A percentile compares a stretch with the other conserved stretches of the same genome.
Conservation (phyloP, 1,284 basidiomycete genomes). For the Termitomyces sp. region DNA sequence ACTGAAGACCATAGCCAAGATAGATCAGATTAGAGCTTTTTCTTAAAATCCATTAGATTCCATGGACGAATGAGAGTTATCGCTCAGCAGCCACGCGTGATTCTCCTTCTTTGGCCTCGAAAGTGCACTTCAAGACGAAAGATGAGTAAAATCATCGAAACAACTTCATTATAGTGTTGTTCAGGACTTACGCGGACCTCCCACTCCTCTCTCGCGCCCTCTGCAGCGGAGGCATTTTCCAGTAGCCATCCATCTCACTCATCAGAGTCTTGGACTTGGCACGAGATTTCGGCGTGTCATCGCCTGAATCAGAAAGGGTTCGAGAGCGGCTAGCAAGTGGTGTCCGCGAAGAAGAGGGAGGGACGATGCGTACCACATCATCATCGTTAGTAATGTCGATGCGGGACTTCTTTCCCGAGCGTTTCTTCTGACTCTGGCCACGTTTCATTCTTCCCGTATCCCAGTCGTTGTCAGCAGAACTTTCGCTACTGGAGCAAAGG, state of each 20-base stretch:
- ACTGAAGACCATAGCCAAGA: not conserved
- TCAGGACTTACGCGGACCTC: not conserved
- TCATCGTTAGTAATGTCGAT: not conserved
- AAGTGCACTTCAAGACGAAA: not conserved
- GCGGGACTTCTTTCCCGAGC: not conserved
- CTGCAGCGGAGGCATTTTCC: conserved; percentile 7
- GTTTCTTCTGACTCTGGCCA: conserved; percentile 2
- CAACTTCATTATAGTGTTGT: not conserved
- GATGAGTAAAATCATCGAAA: not conserved
- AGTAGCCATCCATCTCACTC: not conserved
- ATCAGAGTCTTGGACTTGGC: not conserved
- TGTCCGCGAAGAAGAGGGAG: conserved; percentile 1
- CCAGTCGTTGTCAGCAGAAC: conserved; percentile 4
- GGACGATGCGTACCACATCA: not conserved
- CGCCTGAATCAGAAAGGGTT: not conserved
- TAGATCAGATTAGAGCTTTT: not conserved
- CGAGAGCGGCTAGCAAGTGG: not conserved
- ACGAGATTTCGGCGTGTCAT: conserved; percentile 10
- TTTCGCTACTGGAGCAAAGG: conserved; percentile 12
- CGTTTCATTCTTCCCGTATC: conserved; percentile 9
- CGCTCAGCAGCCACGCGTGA: conserved; percentile 19
- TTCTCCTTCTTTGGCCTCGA: not conserved
- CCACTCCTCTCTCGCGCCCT: conserved; percentile 6
- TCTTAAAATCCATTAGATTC: conserved; percentile 1
- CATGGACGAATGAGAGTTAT: conserved; percentile 14